Base-by-base conservation (phyloP, 202 grass and related monocot genomes). In the Digitaria exilis region DNA sequence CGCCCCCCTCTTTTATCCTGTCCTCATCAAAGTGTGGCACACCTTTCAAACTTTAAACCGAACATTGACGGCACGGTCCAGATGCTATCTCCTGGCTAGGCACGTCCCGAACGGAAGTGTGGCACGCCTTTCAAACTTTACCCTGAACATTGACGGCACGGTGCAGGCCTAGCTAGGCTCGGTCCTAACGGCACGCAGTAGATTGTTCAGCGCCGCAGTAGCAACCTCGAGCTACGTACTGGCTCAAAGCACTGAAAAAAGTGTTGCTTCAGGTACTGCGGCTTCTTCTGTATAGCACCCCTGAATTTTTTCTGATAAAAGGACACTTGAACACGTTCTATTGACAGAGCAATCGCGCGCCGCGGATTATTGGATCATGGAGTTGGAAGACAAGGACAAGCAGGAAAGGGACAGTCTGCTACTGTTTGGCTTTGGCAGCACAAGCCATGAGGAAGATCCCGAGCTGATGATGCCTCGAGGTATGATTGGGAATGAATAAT, bases 51-150 rank as follows among this genome's bases (percentile, higher is more conserved):
- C 37, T 61, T 75, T 75, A 75, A 75, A 5, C 72, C 8, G 21
- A 37, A 37, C 72, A 75, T 15, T 24, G 71, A 73, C 71, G 46
- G 71, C 48, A 35, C 31, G 30, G 30, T 56, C 50, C 21, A 9
- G 49, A 57, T 3, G 10, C 55, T 57, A 57, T 21, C 37, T 39
- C 19, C 50, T 54, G 19, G 50, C 16, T 52, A 52, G n/a, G 54
- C 54, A 25, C 30, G 9, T 16, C 2, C 32, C 9, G 39, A 46
- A 32, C 41, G 26, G n/a, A 80, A 69, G 77, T 18, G 16, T 43
- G 16, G 37, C 54, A 45, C 74, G 37, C 54, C 52, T 61, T 77
- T 77, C 74, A 60, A 59, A 61, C 37, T 61, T 75, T 74, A 74
- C 39, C 9, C 72, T 8, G 31, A 37, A 37, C 72, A 56, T 22